Evolutionary conservation across 257 asterid species (phyloP).

Genomic region (Solanum dulcamara): DNA sequence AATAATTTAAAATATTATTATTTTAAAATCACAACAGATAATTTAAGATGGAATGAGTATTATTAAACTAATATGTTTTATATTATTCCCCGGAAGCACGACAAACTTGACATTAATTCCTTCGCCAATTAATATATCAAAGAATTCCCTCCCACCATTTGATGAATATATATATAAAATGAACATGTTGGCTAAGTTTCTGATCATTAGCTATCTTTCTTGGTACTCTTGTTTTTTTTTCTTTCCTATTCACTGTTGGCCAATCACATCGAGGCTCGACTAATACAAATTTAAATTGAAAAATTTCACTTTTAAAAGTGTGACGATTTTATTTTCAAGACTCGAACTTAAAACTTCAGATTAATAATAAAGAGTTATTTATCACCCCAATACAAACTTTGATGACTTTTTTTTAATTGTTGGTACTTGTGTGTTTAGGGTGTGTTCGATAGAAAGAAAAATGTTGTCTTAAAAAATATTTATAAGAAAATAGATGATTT

Average conservation of each 20-base stretch:
- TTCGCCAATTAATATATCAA: background rate
- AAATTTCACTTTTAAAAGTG: background rate
- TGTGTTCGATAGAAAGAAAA: too few species aligned
- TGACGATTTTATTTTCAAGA: background rate
- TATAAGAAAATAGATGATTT: too few species aligned
- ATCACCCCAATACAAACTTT: too few species aligned
- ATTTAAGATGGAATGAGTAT: background rate
- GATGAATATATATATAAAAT: background rate
- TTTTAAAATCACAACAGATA: background rate
- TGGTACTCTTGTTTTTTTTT: background rate
- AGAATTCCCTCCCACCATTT: background rate
- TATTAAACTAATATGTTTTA: background rate
- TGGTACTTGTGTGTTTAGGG: too few species aligned
- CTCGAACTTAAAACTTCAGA: background rate
- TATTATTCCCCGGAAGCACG: background rate
- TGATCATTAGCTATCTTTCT: background rate
- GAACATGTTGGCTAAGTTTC: background rate
- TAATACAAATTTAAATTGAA: background rate
- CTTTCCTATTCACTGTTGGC: background rate
- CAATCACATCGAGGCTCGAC: rapidly evolving
- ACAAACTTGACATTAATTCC: background rate
- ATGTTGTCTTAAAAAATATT: too few species aligned
- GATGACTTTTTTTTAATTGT: too few species aligned
- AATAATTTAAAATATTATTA: too few species aligned
- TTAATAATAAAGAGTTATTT: too few species aligned